These are phyloP conservation scores for Fusarium begoniae DNA, from an alignment of 2,329 filamentous ascomycete genomes.

Conservation along the genomic window DNA sequence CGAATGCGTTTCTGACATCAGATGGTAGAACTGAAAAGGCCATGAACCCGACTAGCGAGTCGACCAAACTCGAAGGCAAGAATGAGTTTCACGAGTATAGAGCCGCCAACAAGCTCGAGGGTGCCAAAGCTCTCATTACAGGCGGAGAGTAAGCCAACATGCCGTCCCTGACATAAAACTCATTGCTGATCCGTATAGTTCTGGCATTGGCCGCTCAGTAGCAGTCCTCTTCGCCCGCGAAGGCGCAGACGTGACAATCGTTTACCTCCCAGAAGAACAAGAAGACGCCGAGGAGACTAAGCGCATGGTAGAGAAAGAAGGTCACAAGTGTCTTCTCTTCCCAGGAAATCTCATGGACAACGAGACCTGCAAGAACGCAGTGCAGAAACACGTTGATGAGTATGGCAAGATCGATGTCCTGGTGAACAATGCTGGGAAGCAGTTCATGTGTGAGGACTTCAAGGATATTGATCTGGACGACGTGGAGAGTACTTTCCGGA, in stretches of 20 bases:
- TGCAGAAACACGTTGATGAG: constrained; percentile 62
- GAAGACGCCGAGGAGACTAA: constrained; percentile 64
- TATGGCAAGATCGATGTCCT: constrained; percentile 59
- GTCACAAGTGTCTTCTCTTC: constrained; percentile 57
- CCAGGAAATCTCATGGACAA: constrained; percentile 59
- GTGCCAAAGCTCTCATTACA: constrained; percentile 62
- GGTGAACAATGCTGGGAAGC: constrained; percentile 68
- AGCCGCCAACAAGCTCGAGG: constrained; percentile 59
- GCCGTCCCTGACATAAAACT: fast-evolving
- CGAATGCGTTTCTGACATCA: fast-evolving
- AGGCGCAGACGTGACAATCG: constrained; percentile 65
- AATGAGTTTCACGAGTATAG: constrained; percentile 49
- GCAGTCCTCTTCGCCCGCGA: constrained; percentile 66
- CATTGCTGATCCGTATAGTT: constrained; percentile 44
- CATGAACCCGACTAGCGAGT: constrained; percentile 52
- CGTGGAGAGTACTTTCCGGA: constrained; percentile 65
- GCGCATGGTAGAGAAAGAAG: constrained; percentile 60
- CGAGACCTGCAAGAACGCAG: constrained; percentile 58
- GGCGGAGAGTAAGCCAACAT: constrained; percentile 60
- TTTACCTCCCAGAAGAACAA: constrained; percentile 65
- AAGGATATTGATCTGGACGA: constrained; percentile 62
- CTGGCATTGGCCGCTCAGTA: constrained; percentile 63
- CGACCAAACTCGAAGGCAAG: constrained; percentile 53
- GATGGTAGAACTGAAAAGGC: constrained; percentile 46
- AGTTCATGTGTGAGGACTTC: constrained; percentile 62